Evolutionary conservation across 1,284 basidiomycete species (phyloP).

Genomic region (Garcileccinum viscosum): DNA sequence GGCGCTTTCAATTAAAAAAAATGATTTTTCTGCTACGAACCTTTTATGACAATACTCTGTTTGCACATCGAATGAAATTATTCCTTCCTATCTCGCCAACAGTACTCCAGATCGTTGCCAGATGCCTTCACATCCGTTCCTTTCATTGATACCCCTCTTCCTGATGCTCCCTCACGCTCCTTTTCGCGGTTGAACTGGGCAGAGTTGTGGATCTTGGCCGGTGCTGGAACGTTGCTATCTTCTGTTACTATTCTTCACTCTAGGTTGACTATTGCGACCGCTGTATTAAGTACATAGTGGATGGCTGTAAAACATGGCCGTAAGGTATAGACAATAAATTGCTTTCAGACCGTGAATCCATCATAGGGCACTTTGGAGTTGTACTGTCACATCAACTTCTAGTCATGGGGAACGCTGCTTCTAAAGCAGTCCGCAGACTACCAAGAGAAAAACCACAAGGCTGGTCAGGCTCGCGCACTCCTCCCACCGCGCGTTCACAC

Average conservation of each 20-base stretch:
- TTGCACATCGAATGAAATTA: constrained; percentile 40
- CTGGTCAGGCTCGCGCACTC: constrained; percentile 60
- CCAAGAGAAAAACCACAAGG: constrained; percentile 56
- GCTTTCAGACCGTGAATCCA: constrained; percentile 10
- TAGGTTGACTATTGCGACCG: constrained; percentile 40
- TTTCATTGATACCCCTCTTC: constrained; percentile 39
- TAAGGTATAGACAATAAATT: constrained; percentile 45
- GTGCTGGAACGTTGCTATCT: constrained; percentile 44
- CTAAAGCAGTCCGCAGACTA: constrained; percentile 71
- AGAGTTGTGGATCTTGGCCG: constrained; percentile 35
- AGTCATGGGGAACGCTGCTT: constrained; percentile 72
- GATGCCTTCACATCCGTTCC: constrained; percentile 28
- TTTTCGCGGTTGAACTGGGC: constrained; percentile 35
- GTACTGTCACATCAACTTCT: background rate
- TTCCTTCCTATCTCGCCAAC: constrained; percentile 40
- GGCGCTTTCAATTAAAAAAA: constrained; percentile 73
- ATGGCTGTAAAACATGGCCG: constrained; percentile 47
- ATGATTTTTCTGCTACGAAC: constrained; percentile 32
- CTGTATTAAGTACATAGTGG: constrained; percentile 48
- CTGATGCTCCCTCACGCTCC: constrained; percentile 30
- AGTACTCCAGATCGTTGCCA: constrained; percentile 35
- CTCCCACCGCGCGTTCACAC: constrained; percentile 28
- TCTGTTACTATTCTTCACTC: constrained; percentile 38
- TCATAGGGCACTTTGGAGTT: background rate
- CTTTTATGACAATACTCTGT: constrained; percentile 47